Base-by-base conservation (phyloP, 805 yeast genomes). In the Sugiyamaella smithiae region DNA sequence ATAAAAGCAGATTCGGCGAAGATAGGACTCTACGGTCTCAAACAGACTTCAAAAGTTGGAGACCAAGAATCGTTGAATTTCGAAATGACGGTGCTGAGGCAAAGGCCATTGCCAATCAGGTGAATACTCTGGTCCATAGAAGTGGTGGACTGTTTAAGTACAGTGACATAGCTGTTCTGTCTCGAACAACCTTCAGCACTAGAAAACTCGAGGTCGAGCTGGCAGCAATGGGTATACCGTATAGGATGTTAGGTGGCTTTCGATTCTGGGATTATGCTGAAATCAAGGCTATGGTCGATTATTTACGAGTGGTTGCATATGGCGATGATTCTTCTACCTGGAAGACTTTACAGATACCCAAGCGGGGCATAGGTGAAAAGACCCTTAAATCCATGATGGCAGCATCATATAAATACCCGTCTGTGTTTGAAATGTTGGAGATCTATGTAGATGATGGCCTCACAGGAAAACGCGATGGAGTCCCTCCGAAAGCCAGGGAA, bases 221-320 rank as follows among this genome's bases (percentile, higher is more conserved):
- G 20, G 70, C 78, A 1, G 72, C 67, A 42, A 63, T 66, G 2
- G 69, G 76, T 3, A 74, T 89, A 1, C 89, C 93, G 0, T 85
- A 86, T 58, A 66, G 68, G 6, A 75, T 89, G 50, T 72, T 85
- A 0, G 82, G 83, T 45, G 97, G 97, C 0, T 72, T 72, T 38
- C 82, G 88, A 1, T 86, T 88, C 58, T 87, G 95, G 91, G 88
- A 85, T 35, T 65, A 84, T 35, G 78, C 77, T 48, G 96, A 87
- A 58, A 81, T 88, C 12, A 70, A 72, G 19, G 66, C 78, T 0
- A 72, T 86, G 49, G 52, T 88, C 37, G 85, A 84, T 59, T 80
- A 82, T 55, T 60, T 91, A 23, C 73, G 88, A 26, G 79, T 83
- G 1, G 69, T 86, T 4, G 72, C 77, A 3, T 76, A 82, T 23